Conservation (phyloP, 106 monocot species). For the Hemerocallis citrina region DNA sequence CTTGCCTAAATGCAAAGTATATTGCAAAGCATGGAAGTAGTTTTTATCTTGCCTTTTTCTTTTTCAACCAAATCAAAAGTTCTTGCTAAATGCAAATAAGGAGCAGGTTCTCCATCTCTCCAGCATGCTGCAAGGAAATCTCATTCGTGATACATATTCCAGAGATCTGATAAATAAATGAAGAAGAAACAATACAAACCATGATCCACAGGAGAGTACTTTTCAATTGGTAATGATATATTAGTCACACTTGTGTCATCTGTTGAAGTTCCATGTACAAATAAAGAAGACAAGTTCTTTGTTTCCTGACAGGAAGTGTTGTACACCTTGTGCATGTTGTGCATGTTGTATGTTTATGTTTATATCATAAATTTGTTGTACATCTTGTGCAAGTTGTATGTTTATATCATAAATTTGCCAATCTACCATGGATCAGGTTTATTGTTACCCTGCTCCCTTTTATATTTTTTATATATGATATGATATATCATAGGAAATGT, state of each 20-base stretch:
- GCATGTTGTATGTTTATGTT: too few species aligned
- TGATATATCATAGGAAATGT: too few species aligned
- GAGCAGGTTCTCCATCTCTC: slow-evolving; percentile 77
- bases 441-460: too few species aligned
- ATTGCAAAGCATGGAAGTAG: slow-evolving; percentile 73
- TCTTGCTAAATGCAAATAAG: slow-evolving; percentile 83
- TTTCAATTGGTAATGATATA: slow-evolving; percentile 70
- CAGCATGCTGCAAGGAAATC: slow-evolving; percentile 68
- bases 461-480: too few species aligned
- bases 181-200: slow-evolving; percentile 42
- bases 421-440: too few species aligned
- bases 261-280: slow-evolving; percentile 16
- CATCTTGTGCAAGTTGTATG: too few species aligned
- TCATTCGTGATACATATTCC: neutral
- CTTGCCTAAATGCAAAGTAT: too few species aligned
- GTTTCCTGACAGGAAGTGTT: slow-evolving; percentile 8
- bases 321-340: too few species aligned
- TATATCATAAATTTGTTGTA: too few species aligned
- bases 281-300: slow-evolving; percentile 19
- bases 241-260: slow-evolving; percentile 19
- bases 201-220: slow-evolving; percentile 76
- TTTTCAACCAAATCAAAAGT: slow-evolving; percentile 83
- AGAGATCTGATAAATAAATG: neutral
- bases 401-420: too few species aligned
- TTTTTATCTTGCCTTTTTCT: slow-evolving; percentile 91